Evolutionary conservation across 176 grass and related monocot genomes (phyloP).

Genomic region (Ananas comosus): DNA sequence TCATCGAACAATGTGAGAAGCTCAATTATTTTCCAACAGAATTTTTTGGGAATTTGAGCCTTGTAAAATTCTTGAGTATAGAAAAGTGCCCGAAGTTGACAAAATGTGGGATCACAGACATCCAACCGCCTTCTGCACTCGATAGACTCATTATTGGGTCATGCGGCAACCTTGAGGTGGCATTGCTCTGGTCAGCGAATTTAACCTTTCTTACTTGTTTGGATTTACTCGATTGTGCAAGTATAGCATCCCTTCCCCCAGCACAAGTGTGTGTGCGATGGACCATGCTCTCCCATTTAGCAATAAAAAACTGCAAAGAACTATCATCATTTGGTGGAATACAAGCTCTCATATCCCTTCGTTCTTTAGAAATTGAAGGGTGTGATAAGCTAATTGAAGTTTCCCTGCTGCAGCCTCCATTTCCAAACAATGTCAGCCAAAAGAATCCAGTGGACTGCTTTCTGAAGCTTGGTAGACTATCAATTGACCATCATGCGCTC

Average conservation of each 20-base stretch:
- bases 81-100: not conserved
- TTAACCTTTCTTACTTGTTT: not conserved
- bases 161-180: not conserved
- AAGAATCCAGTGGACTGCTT: not conserved
- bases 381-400: not conserved
- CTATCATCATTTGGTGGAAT: constrained; percentile 5
- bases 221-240: not conserved
- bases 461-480: not conserved
- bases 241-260: not conserved
- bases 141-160: not conserved
- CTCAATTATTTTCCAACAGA: not conserved
- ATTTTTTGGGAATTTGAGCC: not conserved
- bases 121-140: not conserved
- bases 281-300: not conserved
- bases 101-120: not conserved
- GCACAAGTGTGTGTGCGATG: not conserved
- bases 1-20: not conserved
- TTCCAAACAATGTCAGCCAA: not conserved
- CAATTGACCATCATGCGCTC: not conserved
- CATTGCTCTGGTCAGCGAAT: not conserved
- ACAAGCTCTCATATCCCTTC: not conserved
- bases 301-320: not conserved
- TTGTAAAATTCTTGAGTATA: not conserved
- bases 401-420: not conserved
- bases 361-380: not conserved